phyloP scores from a whole-genome alignment of 2,329 filamentous ascomycete genomes.

The Xenoacremonium recifei region DNA sequence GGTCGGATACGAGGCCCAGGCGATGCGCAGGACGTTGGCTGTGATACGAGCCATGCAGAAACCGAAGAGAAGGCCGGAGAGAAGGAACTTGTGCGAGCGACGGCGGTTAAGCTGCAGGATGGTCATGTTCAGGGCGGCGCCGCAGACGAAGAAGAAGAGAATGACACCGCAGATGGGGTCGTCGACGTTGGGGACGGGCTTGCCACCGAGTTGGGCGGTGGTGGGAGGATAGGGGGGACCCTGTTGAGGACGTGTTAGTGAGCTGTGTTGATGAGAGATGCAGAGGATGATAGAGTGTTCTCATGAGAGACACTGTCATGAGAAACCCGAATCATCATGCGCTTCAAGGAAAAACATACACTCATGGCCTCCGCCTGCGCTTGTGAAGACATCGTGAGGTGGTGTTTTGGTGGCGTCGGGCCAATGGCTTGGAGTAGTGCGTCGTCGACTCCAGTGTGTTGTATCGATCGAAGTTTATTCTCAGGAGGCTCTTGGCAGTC shows the following conservation, averaged over 20 bases:
- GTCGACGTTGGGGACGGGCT: conserved; percentile 58
- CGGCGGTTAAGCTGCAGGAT: conserved; percentile 52
- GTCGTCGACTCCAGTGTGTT: no score
- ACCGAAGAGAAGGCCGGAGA: conserved; percentile 56
- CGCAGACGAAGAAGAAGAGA: conserved; percentile 53
- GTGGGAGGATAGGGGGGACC: conserved; percentile 39
- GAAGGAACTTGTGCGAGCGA: conserved; percentile 56
- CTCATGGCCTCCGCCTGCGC: no score
- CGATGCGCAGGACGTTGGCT: conserved; percentile 52
- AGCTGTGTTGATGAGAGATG: background rate
- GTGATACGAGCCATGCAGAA: conserved; percentile 56
- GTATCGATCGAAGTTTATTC: no score
- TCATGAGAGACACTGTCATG: no score
- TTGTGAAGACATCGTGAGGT: no score
- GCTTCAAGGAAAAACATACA: no score
- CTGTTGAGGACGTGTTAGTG: conserved; percentile 11
- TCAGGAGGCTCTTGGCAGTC: no score
- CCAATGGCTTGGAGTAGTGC: no score
- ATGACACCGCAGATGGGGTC: conserved; percentile 64
- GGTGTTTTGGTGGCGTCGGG: no score
- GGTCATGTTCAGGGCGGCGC: conserved; percentile 57
- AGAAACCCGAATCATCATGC: no score
- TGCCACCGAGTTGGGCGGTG: conserved; percentile 53
- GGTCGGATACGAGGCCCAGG: conserved; percentile 45
- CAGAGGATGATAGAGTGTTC: background rate